Evolutionary conservation across 352 stramenopile species (phyloP).

Genomic region (Thraustochytrium striatum): DNA sequence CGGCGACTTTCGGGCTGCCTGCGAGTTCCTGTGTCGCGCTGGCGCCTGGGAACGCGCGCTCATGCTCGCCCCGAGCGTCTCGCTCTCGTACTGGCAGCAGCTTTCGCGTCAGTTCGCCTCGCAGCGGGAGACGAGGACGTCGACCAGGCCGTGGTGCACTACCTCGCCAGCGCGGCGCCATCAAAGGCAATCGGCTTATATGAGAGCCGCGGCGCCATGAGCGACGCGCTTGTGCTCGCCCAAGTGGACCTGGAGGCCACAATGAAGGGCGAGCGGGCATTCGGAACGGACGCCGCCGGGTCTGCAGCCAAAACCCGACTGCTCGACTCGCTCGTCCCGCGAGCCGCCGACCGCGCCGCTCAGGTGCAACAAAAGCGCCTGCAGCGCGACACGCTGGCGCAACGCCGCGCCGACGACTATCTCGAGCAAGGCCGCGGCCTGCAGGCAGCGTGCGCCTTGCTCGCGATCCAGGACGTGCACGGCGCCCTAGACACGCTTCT

Average conservation of each 20-base stretch:
- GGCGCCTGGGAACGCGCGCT: conserved; percentile 7
- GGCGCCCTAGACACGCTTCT: neutral
- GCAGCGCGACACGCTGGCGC: conserved; percentile 15
- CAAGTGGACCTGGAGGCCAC: conserved; percentile 1
- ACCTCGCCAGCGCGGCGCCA: neutral
- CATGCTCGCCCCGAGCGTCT: conserved; percentile 9
- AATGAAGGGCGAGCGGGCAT: too few species aligned
- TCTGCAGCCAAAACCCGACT: too few species aligned
- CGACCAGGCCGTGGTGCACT: neutral
- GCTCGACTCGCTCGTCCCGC: too few species aligned
- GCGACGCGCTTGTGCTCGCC: neutral
- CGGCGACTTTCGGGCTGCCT: neutral
- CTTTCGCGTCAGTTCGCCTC: neutral
- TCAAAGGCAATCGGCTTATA: neutral
- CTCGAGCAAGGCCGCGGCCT: neutral
- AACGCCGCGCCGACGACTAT: neutral
- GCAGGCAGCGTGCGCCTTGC: conserved; percentile 6
- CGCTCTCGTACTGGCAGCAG: conserved; percentile 22
- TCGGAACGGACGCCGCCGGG: too few species aligned
- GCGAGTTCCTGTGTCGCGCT: neutral
- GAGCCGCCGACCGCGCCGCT: too few species aligned
- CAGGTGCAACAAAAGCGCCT: too few species aligned
- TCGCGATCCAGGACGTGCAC: neutral
- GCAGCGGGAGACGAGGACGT: neutral
- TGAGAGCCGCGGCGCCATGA: neutral